Evolutionary conservation across 208 protist species (phyloP).

Genomic region (Trypanosoma grayi): DNA sequence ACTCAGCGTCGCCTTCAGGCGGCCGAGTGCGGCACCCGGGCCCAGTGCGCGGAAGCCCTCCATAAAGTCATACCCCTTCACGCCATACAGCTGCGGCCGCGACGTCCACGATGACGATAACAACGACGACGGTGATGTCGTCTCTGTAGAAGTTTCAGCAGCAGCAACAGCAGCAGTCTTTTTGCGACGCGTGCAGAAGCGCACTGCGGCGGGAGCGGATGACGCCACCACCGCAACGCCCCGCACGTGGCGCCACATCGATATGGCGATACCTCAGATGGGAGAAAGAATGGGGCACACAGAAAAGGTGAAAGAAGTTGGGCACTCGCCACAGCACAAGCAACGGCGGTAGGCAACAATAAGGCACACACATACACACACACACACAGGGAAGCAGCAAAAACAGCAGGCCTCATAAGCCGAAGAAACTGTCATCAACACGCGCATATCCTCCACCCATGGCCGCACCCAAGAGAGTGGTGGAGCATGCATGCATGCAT

Average conservation of each 20-base stretch:
- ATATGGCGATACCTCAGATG: background rate
- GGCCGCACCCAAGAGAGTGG: background rate
- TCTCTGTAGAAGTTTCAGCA: background rate
- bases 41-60: constrained; percentile 38
- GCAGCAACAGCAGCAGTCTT: background rate
- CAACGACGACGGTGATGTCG: background rate
- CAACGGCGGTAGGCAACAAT: background rate
- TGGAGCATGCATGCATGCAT: background rate
- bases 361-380: background rate
- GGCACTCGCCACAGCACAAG: no score
- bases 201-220: background rate
- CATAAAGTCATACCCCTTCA: constrained; percentile 33
- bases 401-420: background rate
- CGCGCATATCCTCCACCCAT: background rate
- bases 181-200: background rate
- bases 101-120: background rate
- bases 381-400: background rate
- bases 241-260: background rate
- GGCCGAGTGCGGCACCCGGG: constrained; percentile 22
- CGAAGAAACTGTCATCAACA: background rate
- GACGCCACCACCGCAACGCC: background rate
- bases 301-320: no score
- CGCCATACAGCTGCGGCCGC: constrained; percentile 4
- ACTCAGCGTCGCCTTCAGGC: constrained; percentile 23
- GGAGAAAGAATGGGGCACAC: background rate